Percentiles rank a stretch among this genome's conserved stretches.
phyloP scores from a whole-genome alignment of 2,329 filamentous ascomycete genomes.

The Huntiella omanensis region DNA sequence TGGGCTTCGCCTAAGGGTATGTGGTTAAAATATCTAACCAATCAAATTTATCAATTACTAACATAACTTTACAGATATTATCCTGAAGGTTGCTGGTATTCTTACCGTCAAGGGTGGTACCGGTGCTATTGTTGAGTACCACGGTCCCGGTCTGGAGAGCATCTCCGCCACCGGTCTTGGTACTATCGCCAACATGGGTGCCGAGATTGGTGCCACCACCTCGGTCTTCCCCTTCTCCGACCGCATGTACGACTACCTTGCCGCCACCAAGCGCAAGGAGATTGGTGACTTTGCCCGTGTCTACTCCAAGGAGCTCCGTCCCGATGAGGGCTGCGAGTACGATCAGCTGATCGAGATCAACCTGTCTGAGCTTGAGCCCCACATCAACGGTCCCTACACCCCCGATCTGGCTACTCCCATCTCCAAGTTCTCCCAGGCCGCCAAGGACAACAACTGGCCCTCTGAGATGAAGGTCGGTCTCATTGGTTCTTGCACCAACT shows the following conservation, averaged over 20 bases:
- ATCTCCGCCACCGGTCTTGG: constrained; percentile 67
- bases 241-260: constrained; percentile 90
- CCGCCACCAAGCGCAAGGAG: constrained; percentile 70
- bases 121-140: constrained; percentile 71
- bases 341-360: constrained; percentile 95
- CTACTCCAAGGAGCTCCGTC: constrained; percentile 70
- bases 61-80: constrained; percentile 49
- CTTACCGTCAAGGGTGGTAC: constrained; percentile 97
- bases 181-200: constrained; percentile 57
- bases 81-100: constrained; percentile 91
- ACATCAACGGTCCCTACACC: constrained; percentile 98
- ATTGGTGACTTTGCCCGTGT: constrained; percentile 79
- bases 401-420: constrained; percentile 95
- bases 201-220: constrained; percentile 70
- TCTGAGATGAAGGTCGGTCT: constrained; percentile 91
- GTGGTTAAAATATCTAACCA: background rate
- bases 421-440: constrained; percentile 89
- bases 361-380: constrained; percentile 82
- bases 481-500: constrained; percentile 97
- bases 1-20: constrained; percentile 70
- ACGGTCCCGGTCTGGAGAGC: constrained; percentile 46
- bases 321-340: constrained; percentile 84
- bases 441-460: constrained; percentile 89
- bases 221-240: constrained; percentile 97
- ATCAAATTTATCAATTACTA: background rate